Evolutionary conservation across 1,284 basidiomycete genomes (phyloP).

Genomic region (Trametes polyzona): DNA sequence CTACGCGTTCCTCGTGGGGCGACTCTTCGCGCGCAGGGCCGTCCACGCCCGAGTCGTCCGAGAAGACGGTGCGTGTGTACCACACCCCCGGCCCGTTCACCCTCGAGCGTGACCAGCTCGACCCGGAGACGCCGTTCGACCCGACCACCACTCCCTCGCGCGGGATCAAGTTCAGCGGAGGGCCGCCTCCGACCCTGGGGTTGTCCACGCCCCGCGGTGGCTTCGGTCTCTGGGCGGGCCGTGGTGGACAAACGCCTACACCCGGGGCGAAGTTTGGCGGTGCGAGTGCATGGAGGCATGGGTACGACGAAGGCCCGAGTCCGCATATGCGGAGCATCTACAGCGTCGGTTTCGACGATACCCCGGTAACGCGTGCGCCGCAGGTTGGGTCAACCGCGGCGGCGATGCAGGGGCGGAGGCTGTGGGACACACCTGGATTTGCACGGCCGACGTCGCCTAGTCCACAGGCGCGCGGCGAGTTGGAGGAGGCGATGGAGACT

Average conservation of each 20-base stretch:
- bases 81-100: constrained; percentile 40
- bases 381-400: constrained; percentile 19
- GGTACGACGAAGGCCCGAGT: constrained; percentile 17
- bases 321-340: constrained; percentile 26
- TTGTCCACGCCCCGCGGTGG: constrained; percentile 56
- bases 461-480: constrained; percentile 7
- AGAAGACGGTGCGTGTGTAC: constrained; percentile 50
- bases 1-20: constrained; percentile 52
- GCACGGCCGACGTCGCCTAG: constrained; percentile 17
- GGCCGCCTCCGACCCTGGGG: constrained; percentile 47
- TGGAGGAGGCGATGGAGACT: constrained; percentile 19
- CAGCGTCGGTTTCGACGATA: constrained; percentile 34
- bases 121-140: constrained; percentile 62
- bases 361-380: constrained; percentile 35
- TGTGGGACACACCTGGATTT: constrained; percentile 33
- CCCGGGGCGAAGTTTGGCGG: constrained; percentile 15
- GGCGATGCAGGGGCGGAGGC: constrained; percentile 12
- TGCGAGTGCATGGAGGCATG: constrained; percentile 8
- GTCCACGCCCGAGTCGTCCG: constrained; percentile 51
- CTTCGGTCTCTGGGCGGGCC: constrained; percentile 45
- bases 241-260: constrained; percentile 52
- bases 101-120: constrained; percentile 41
- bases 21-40: constrained; percentile 47
- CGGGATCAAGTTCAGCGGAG: constrained; percentile 56
- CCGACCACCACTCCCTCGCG: constrained; percentile 75